phyloP scores from a whole-genome alignment of 495 filamentous ascomycete genomes.

The Choiromyces venosus region DNA sequence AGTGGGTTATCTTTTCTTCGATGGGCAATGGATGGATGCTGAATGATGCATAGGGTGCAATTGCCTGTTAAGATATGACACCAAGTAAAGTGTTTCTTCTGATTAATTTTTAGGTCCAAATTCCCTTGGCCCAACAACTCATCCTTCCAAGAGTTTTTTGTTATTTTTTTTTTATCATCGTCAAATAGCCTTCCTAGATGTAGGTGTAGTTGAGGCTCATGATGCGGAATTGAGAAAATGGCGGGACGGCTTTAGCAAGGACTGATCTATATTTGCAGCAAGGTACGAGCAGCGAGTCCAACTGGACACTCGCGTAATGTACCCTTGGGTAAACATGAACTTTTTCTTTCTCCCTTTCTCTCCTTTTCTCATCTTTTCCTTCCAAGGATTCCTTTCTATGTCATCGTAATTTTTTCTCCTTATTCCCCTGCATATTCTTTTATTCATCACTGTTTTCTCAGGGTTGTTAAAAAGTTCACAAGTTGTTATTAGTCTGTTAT shows the following conservation, averaged over 20 bases:
- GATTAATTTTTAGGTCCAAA: neutral
- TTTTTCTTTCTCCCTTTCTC: neutral
- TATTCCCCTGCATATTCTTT: neutral
- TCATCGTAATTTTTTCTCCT: neutral
- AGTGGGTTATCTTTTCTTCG: neutral
- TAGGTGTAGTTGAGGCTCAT: neutral
- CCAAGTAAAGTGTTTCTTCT: neutral
- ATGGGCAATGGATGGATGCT: neutral
- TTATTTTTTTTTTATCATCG: neutral
- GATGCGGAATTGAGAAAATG: neutral
- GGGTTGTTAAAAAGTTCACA: neutral
- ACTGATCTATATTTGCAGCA: neutral
- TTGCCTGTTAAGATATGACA: neutral
- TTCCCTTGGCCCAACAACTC: neutral
- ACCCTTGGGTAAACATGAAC: neutral
- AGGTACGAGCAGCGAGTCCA: neutral
- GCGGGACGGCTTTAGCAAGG: neutral
- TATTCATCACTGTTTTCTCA: neutral
- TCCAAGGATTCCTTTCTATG: neutral
- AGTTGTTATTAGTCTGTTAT: neutral
- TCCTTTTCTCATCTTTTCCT: neutral
- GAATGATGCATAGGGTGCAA: neutral
- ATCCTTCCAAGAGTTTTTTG: neutral
- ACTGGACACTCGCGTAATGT: neutral
- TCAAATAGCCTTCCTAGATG: neutral